Conservation (phyloP, 2,329 filamentous ascomycete species). For the Microcera coccophila region DNA sequence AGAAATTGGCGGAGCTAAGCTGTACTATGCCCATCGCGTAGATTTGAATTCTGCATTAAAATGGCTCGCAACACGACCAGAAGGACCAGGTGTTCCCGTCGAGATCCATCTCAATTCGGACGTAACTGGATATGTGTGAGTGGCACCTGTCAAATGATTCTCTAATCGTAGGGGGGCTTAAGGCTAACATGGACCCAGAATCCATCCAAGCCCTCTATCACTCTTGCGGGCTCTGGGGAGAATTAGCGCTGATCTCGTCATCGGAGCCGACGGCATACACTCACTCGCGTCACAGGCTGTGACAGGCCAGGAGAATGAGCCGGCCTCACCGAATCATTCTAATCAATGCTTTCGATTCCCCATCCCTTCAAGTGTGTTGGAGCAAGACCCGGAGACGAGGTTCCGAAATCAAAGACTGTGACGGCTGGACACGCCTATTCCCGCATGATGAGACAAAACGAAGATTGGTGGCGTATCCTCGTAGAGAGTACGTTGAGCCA, state of each 20-base stretch:
- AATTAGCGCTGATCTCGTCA: conserved; percentile 36
- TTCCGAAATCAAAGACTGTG: conserved; percentile 28
- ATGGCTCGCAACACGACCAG: conserved; percentile 29
- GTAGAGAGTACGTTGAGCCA: conserved; percentile 24
- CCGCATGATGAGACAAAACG: conserved; percentile 19
- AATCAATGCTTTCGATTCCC: conserved; percentile 38
- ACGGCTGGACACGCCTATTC: conserved; percentile 26
- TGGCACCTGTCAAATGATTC: background rate
- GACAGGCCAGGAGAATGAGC: conserved; percentile 24
- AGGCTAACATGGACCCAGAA: conserved; percentile 14
- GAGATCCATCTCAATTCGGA: conserved; percentile 21
- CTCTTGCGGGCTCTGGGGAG: conserved; percentile 26
- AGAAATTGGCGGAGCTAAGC: conserved; percentile 27
- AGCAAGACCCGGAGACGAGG: conserved; percentile 29
- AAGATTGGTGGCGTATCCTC: conserved; percentile 33
- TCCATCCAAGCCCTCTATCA: conserved; percentile 24
- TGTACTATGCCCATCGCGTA: conserved; percentile 38
- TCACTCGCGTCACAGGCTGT: conserved; percentile 29
- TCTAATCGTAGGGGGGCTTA: background rate
- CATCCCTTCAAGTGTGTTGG: conserved; percentile 27
- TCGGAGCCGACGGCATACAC: conserved; percentile 45
- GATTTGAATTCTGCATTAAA: conserved; percentile 38
- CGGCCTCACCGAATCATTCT: conserved; percentile 24
- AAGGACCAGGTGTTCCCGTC: conserved; percentile 25
- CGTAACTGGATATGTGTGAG: conserved; percentile 29